Percentiles rank a stretch among this genome's conserved stretches.
phyloP scores from a whole-genome alignment of 202 grass and related monocot species.

The Digitaria exilis region DNA sequence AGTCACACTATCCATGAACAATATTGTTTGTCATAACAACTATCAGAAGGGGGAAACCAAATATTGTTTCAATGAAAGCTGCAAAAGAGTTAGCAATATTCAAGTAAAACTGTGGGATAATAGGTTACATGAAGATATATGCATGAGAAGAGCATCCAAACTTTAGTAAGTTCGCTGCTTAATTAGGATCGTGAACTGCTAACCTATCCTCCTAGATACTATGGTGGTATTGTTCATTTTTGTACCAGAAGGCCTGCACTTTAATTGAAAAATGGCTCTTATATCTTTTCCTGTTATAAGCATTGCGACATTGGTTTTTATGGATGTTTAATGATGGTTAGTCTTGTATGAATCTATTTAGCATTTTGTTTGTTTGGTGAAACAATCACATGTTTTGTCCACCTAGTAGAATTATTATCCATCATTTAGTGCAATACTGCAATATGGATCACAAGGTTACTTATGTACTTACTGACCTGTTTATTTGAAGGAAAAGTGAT shows the following conservation, averaged over 20 bases:
- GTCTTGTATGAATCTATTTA: background rate
- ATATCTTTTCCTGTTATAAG: background rate
- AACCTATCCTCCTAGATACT: background rate
- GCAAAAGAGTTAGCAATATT: conserved; percentile 3
- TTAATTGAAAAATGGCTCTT: background rate
- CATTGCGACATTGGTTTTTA: background rate
- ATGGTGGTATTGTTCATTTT: background rate
- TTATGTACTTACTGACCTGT: background rate
- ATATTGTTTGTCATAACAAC: background rate
- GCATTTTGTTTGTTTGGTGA: background rate
- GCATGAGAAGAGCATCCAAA: background rate
- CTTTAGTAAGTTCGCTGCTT: background rate
- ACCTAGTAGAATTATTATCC: background rate
- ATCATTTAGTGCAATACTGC: background rate
- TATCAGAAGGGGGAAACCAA: background rate
- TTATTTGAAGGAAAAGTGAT: conserved; percentile 15
- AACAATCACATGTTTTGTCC: background rate
- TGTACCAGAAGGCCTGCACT: background rate
- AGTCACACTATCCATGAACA: background rate
- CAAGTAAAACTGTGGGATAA: background rate
- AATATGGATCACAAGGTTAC: background rate
- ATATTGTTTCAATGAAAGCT: background rate
- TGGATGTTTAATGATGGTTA: background rate
- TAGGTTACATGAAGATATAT: background rate
- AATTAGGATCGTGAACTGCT: background rate